Evolutionary conservation across 1,284 basidiomycete species (phyloP).

Genomic region (Trametes pubescens): DNA sequence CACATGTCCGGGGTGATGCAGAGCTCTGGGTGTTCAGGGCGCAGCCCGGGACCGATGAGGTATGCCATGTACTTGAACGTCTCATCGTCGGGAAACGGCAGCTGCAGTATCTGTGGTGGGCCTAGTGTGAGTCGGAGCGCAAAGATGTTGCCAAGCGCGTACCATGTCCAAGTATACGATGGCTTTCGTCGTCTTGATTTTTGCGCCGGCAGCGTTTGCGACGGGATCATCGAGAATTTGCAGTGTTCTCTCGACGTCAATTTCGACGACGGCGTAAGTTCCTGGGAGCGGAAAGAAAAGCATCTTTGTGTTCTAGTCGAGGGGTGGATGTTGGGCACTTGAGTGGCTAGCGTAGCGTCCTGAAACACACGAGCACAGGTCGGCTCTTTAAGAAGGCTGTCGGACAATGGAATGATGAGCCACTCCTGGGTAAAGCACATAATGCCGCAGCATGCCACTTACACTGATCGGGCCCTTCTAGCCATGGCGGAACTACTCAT

Average conservation of each 20-base stretch:
- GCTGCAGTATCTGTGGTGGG: background rate
- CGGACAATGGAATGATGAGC: no score
- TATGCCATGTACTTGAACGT: slow-evolving; percentile 3
- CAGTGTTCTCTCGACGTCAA: slow-evolving; percentile 3
- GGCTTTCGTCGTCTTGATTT: background rate
- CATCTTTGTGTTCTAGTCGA: background rate
- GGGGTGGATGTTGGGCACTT: background rate
- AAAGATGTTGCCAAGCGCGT: background rate
- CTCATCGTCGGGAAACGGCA: background rate
- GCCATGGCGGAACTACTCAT: no score
- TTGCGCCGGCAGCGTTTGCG: background rate
- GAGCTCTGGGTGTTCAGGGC: background rate
- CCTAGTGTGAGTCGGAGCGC: no score
- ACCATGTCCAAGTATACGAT: slow-evolving; percentile 5
- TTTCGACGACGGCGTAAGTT: slow-evolving; percentile 5
- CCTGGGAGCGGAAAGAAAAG: slow-evolving; percentile 8
- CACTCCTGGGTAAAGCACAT: no score
- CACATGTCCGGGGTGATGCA: slow-evolving; percentile 14
- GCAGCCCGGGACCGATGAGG: slow-evolving; percentile 12
- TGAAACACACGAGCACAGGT: no score
- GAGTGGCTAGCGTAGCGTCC: no score
- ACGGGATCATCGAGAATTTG: slow-evolving; percentile 1
- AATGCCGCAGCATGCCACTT: no score
- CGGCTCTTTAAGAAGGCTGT: no score
- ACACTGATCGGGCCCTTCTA: no score